Conservation (phyloP, 208 protist species). For the Crithidia bombi region DNA sequence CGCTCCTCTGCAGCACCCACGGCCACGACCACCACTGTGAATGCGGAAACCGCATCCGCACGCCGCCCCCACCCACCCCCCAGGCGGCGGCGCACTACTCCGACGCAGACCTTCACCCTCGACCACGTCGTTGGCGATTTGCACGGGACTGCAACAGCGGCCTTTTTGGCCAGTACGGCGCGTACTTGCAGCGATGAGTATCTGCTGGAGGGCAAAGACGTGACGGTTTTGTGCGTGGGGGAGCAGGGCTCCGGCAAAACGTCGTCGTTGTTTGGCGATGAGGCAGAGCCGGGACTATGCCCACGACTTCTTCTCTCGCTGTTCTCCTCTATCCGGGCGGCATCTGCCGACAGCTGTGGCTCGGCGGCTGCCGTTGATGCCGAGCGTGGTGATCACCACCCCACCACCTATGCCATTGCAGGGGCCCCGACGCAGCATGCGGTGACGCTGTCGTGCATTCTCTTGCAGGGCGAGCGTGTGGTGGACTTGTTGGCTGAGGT, state of each 20-base stretch:
- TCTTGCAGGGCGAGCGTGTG: conserved; percentile 21
- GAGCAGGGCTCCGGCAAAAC: conserved; percentile 81
- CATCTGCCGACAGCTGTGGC: not conserved
- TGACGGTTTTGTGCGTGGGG: conserved; percentile 81
- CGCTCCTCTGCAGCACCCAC: not conserved
- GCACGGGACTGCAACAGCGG: conserved; percentile 53
- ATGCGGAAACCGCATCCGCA: not conserved
- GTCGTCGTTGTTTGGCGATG: conserved; percentile 76
- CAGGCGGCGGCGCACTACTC: too few relatives aligned
- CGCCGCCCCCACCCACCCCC: conserved; percentile 1
- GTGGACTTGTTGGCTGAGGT: conserved; percentile 29
- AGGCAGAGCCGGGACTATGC: conserved; percentile 20
- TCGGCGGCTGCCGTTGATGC: not conserved
- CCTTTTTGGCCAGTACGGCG: conserved; percentile 43
- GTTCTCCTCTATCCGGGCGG: not conserved
- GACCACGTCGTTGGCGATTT: conserved; percentile 64
- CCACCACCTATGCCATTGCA: too few relatives aligned
- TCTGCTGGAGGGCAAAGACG: conserved; percentile 46
- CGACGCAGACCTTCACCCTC: conserved; percentile 57
- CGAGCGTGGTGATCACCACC: too few relatives aligned
- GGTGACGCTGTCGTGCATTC: conserved; percentile 21
- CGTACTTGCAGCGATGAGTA: conserved; percentile 37
- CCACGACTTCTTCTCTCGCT: conserved; percentile 14
- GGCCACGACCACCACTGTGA: not conserved
- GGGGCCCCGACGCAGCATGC: not conserved